phyloP scores from a whole-genome alignment of 1,139 yeast genomes.

The Taiozyma sp. region DNA sequence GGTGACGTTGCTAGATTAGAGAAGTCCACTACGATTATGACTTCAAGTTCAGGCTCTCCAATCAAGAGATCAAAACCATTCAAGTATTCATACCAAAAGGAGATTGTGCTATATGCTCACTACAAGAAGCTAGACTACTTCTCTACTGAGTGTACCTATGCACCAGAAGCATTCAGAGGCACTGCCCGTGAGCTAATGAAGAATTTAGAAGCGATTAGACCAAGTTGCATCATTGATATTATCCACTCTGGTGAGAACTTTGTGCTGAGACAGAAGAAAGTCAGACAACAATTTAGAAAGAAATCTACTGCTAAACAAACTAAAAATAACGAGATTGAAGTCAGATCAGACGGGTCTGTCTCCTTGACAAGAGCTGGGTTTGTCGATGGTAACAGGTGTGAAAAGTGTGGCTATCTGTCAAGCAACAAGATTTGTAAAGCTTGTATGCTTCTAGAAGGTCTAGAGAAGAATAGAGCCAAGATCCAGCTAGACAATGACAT shows the following conservation, averaged over 20 bases:
- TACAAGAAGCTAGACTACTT: conserved; percentile 93
- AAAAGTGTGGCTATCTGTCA: conserved; percentile 86
- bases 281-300: conserved; percentile 23
- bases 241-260: conserved; percentile 92
- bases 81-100: conserved; percentile 94
- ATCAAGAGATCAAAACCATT: conserved; percentile 92
- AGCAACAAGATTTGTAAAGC: conserved; percentile 91
- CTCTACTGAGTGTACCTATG: conserved; percentile 95
- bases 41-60: conserved; percentile 74
- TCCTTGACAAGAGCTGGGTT: conserved; percentile 32
- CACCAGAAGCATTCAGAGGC: conserved; percentile 98
- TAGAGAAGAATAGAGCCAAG: conserved; percentile 70
- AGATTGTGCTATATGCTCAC: conserved; percentile 95
- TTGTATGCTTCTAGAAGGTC: conserved; percentile 79
- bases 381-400: conserved; percentile 70
- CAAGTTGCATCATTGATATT: conserved; percentile 90
- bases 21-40: conserved; percentile 82
- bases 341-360: conserved; percentile 58
- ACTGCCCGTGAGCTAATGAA: conserved; percentile 92
- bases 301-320: conserved; percentile 11
- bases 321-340: conserved; percentile 39
- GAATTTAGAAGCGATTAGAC: conserved; percentile 83
- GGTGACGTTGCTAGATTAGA: conserved; percentile 96
- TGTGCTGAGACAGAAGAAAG: conserved; percentile 51
- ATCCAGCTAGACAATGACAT: conserved; percentile 46